Conservation (phyloP, 2,329 filamentous ascomycete genomes). For the Stromatinia cepivora region DNA sequence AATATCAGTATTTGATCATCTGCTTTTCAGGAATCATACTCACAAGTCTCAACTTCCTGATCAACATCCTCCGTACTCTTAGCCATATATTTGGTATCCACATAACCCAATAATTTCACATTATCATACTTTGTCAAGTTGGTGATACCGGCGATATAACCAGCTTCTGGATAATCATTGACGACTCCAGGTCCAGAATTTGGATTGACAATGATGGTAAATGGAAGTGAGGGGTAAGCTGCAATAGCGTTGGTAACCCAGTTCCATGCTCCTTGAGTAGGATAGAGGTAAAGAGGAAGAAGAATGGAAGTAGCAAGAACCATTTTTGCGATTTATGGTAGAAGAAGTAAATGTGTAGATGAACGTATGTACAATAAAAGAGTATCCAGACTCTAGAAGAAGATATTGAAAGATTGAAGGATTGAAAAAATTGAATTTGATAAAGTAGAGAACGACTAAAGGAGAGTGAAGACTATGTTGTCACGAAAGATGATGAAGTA, state of each 20-base stretch:
- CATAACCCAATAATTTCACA: slow-evolving; percentile 21
- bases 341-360: not conserved
- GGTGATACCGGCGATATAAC: not conserved
- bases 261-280: slow-evolving; percentile 8
- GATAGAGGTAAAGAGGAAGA: slow-evolving; percentile 22
- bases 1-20: too few species aligned
- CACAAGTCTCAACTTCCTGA: slow-evolving; percentile 17
- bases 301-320: slow-evolving; percentile 18
- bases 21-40: not conserved
- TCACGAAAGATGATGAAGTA: not conserved
- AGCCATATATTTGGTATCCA: slow-evolving; percentile 12
- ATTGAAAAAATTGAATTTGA: not conserved
- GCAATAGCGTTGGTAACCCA: slow-evolving; percentile 13
- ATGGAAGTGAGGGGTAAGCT: slow-evolving; percentile 12
- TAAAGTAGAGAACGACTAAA: slow-evolving; percentile 5
- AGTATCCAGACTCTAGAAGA: slow-evolving; percentile 12
- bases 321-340: slow-evolving; percentile 1
- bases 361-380: not conserved
- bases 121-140: slow-evolving; percentile 10
- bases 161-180: not conserved
- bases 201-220: slow-evolving; percentile 22
- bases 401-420: not conserved
- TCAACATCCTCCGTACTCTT: not conserved
- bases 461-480: not conserved
- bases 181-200: not conserved